A percentile compares a stretch with the other conserved stretches of the same genome.
Evolutionary conservation across 352 stramenopile species (phyloP).

Genomic region (Pythium guiyangense): DNA sequence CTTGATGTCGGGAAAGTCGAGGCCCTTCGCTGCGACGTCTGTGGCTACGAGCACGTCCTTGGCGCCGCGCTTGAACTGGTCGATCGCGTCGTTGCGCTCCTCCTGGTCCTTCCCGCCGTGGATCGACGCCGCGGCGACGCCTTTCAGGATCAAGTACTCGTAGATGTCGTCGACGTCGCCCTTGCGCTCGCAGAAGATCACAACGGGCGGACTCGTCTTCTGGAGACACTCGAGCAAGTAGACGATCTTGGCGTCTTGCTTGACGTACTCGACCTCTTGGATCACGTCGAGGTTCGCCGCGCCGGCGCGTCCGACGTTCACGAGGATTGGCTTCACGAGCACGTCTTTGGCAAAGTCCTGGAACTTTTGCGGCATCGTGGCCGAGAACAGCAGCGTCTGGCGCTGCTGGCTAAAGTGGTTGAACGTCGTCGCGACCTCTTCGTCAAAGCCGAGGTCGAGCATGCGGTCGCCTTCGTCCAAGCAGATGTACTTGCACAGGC

Average conservation of each 20-base stretch:
- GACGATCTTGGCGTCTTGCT: constrained; percentile 98
- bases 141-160: constrained; percentile 98
- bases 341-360: constrained; percentile 97
- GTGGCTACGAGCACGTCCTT: constrained; percentile 99
- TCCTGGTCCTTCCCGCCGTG: constrained; percentile 98
- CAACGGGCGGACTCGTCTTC: constrained; percentile 97
- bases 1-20: constrained; percentile 99
- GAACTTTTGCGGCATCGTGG: constrained; percentile 99
- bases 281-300: constrained; percentile 99
- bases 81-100: constrained; percentile 96
- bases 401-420: constrained; percentile 97
- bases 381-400: constrained; percentile 98
- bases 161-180: constrained; percentile 98
- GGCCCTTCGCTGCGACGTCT: constrained; percentile 97
- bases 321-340: constrained; percentile 95
- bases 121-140: constrained; percentile 94
- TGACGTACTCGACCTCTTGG: constrained; percentile 99
- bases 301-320: constrained; percentile 98
- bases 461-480: constrained; percentile 98
- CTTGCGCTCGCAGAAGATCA: constrained; percentile 98
- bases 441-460: constrained; percentile 94
- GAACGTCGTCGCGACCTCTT: constrained; percentile 95
- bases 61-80: constrained; percentile 89
- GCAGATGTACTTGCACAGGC: constrained; percentile 96
- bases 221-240: constrained; percentile 98